Evolutionary conservation across 768 basidiomycete species (phyloP).

Genomic region (Cystobasidium tubakii): DNA sequence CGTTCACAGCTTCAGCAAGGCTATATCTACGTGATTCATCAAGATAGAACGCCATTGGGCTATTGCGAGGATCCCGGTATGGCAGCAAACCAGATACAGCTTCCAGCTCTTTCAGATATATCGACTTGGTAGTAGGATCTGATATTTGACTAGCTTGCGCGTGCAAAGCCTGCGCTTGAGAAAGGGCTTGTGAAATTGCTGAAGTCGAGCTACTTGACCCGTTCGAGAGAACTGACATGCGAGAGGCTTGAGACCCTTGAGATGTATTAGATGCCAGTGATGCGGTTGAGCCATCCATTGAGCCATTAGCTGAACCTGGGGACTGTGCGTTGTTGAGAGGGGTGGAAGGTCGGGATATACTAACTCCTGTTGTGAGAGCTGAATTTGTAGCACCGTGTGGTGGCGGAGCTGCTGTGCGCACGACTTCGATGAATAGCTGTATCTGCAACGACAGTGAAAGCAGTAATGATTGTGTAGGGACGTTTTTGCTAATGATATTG

Average conservation of each 20-base stretch:
- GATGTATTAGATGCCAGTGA: conserved; percentile 16
- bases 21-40: conserved; percentile 10
- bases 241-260: conserved; percentile 13
- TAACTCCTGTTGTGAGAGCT: background rate
- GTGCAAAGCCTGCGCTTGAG: conserved; percentile 25
- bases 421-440: conserved; percentile 30
- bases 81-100: conserved; percentile 25
- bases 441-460: conserved; percentile 28
- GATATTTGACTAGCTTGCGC: conserved; percentile 23
- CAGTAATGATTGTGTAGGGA: background rate
- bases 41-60: conserved; percentile 28
- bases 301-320: conserved; percentile 3
- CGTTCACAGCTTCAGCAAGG: conserved; percentile 24
- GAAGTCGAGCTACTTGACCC: conserved; percentile 9
- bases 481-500: background rate
- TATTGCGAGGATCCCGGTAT: conserved; percentile 20
- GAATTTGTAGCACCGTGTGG: background rate
- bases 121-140: conserved; percentile 10
- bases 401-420: conserved; percentile 12
- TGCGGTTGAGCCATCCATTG: conserved; percentile 24
- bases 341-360: conserved; percentile 18
- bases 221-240: conserved; percentile 13
- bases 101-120: conserved; percentile 24
- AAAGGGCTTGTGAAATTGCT: conserved; percentile 14
- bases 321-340: conserved; percentile 16